phyloP scores from a whole-genome alignment of 768 basidiomycete species.

The Pisolithus sp. region DNA sequence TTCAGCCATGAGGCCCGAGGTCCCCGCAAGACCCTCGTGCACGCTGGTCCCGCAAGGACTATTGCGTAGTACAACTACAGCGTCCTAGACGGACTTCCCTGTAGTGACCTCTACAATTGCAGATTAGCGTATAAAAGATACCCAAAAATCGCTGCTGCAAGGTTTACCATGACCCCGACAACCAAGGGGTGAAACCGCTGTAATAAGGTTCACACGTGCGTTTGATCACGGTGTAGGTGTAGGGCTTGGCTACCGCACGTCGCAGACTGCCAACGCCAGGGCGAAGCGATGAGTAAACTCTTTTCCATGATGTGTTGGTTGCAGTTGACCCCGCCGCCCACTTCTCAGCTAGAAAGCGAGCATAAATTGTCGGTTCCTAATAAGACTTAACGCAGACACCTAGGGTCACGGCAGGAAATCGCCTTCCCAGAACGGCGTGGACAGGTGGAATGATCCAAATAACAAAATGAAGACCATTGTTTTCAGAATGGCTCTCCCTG shows the following conservation, averaged over 20 bases:
- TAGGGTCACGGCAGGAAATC: too few relatives aligned
- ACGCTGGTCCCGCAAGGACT: constrained; percentile 15
- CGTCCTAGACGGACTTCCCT: constrained; percentile 12
- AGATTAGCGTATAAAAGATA: constrained; percentile 24
- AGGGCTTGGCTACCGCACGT: not conserved
- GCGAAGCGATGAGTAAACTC: constrained; percentile 9
- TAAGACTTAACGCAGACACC: too few relatives aligned
- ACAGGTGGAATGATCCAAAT: too few relatives aligned
- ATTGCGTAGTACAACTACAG: constrained; percentile 18
- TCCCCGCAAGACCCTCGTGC: not conserved
- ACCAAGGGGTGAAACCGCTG: constrained; percentile 17
- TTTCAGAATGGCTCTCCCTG: too few relatives aligned
- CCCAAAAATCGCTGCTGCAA: constrained; percentile 12
- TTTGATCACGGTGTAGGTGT: constrained; percentile 12
- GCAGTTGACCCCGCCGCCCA: constrained; percentile 12
- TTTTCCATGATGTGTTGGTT: constrained; percentile 12
- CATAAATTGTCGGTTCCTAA: too few relatives aligned
- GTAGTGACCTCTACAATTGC: constrained; percentile 24
- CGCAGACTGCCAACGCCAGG: constrained; percentile 17
- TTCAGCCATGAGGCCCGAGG: too few relatives aligned
- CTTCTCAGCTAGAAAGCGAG: not conserved
- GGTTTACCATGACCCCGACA: constrained; percentile 18
- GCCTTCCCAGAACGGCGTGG: too few relatives aligned
- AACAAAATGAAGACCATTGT: too few relatives aligned
- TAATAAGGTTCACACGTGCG: constrained; percentile 3